Base-by-base conservation (phyloP, 2,329 filamentous ascomycete genomes). In the Cordyceps farinosa region DNA sequence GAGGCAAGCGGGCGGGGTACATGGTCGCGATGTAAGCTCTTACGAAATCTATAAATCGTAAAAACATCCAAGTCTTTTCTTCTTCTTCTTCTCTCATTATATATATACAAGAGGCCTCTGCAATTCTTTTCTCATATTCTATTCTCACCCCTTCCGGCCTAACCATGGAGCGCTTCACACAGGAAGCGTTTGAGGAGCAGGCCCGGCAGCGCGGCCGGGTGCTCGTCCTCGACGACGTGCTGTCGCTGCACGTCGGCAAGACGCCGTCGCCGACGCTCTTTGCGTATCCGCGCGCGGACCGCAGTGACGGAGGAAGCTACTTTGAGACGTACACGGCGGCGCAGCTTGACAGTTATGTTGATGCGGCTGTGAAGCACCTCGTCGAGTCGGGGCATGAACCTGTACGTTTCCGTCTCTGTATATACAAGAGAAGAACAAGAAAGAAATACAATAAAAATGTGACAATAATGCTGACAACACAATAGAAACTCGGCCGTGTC, bases 151-250 rank as follows among this genome's bases (percentile, higher is more conserved):
- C 22, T 1, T 1, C 22, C 22, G 22, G 22, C 22, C 22, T 22
- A 22, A 38, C 8, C 36, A 62, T 62, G 60, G 30, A 62, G 40
- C 51, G 36, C 51, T 32, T 45, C 40, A 62, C 36, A 8, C 50
- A 62, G 9, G 40, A 62, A 8, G 9, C 10, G 32, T 47, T 50
- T 29, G 50, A 62, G 1, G 29, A 54, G 42, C 29, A 40, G 5
- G 32, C 4, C 34, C 36, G 22, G n/a, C 17, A 22, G 42, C n/a
- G 30, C 32, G 58, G 58, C n/a, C 15, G n/a, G 36, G 40, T 62
- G 27, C 34, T 48, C 30, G 50, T 62, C 40, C 50, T 62, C 38
- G 59, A 53, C 52, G 60, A 62, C 36, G 44, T 62, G 15, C 27
- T 62, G 17, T 48, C 60, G 13, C 51, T 47, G 27, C 50, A 52